Evolutionary conservation across 495 filamentous ascomycete species (phyloP).

Genomic region (Xylaria curta): DNA sequence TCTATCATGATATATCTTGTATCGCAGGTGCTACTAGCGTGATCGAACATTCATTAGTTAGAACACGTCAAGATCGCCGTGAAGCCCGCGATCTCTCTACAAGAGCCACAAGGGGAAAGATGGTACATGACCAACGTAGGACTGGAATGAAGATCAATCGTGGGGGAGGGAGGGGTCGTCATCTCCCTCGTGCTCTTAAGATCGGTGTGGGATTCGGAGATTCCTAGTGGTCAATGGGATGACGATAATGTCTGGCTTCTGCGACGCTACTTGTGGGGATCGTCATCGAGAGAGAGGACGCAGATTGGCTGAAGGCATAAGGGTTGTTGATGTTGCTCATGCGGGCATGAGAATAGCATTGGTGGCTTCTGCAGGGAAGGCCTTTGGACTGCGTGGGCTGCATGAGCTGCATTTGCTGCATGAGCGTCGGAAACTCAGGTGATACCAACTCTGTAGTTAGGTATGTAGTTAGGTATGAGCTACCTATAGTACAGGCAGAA

Average conservation of each 20-base stretch:
- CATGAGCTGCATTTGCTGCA: constrained; percentile 19
- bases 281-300: background rate
- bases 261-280: constrained; percentile 22
- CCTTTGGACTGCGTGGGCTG: constrained; percentile 11
- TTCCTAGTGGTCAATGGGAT: constrained; percentile 25
- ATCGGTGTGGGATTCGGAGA: constrained; percentile 21
- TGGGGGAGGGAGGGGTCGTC: constrained; percentile 18
- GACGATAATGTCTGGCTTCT: constrained; percentile 22
- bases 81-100: constrained; percentile 11
- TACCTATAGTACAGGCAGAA: no score
- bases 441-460: background rate
- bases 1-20: background rate
- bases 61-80: constrained; percentile 24
- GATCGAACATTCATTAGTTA: background rate
- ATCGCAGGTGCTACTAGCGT: constrained; percentile 1
- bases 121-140: constrained; percentile 12
- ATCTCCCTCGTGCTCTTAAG: constrained; percentile 10
- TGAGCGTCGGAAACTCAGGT: constrained; percentile 14
- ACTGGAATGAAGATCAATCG: constrained; percentile 25
- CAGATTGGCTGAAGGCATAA: constrained; percentile 16
- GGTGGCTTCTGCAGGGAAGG: constrained; percentile 9
- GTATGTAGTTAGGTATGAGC: background rate
- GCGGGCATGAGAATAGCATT: background rate
- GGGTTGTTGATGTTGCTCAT: constrained; percentile 12
- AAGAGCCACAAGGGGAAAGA: constrained; percentile 3